phyloP scores from a whole-genome alignment of 1,284 basidiomycete species.

The Veloboletus limbatus region DNA sequence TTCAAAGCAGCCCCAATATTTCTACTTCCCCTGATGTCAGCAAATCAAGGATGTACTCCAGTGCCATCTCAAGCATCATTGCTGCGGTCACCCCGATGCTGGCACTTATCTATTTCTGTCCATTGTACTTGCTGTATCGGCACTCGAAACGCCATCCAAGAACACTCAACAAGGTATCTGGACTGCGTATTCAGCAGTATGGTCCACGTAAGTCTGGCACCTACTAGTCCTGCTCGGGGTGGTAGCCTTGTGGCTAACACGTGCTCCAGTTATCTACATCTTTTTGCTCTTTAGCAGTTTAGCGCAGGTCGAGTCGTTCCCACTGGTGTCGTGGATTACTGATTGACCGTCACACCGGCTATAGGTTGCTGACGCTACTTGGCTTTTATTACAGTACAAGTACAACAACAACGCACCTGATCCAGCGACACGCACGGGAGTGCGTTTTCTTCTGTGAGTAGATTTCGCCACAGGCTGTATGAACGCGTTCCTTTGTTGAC shows the following conservation, averaged over 20 bases:
- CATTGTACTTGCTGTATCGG: constrained; percentile 46
- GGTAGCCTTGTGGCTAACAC: constrained; percentile 27
- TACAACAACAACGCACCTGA: constrained; percentile 50
- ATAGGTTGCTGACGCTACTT: constrained; percentile 51
- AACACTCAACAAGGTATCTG: constrained; percentile 47
- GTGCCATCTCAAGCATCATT: constrained; percentile 42
- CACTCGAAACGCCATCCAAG: constrained; percentile 44
- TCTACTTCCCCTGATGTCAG: constrained; percentile 22
- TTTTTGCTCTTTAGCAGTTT: constrained; percentile 48
- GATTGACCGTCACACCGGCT: constrained; percentile 5
- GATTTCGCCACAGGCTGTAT: background rate
- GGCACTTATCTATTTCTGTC: constrained; percentile 47
- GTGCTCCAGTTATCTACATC: constrained; percentile 43
- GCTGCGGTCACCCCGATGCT: constrained; percentile 46
- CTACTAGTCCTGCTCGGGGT: background rate
- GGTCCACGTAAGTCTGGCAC: constrained; percentile 44
- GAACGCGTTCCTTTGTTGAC: constrained; percentile 8
- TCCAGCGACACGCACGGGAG: constrained; percentile 37
- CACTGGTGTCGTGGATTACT: background rate
- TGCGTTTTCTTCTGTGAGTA: constrained; percentile 48
- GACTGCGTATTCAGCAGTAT: constrained; percentile 44
- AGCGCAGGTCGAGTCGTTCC: constrained; percentile 38
- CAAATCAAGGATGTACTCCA: constrained; percentile 36
- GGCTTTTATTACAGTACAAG: constrained; percentile 54
- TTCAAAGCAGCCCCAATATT: constrained; percentile 20